Base-by-base conservation (phyloP, 257 asterid genomes). In the Fraxinus excelsior region DNA sequence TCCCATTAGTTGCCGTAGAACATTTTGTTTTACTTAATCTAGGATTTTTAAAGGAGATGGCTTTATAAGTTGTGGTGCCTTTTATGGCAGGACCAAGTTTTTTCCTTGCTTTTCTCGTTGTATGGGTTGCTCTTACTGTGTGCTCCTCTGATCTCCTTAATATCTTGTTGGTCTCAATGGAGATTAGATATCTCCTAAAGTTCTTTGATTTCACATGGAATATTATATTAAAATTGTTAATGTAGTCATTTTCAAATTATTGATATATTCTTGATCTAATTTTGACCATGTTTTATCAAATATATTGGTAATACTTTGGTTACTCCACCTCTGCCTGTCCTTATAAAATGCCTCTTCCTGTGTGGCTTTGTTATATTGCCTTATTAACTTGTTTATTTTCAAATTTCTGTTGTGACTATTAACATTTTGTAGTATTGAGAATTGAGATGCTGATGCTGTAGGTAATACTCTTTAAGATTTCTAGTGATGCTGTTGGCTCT, bases 401-500 rank as follows among this genome's bases (percentile, higher is more conserved):
- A 29, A 6, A 16, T 14, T 25, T 46, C 23, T 19, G 35, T 51
- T 51, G 21, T 73, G 37, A 23, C 35, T 62, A 40, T 37, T 74
- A 25, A 28, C 49, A 60, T 23, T 21, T 8, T 60, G 16, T 8
- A 1, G 53, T 46, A 25, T 74, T 78, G 44, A 78, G 67, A 49
- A 12, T 74, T 34, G 25, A 35, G 65, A 26, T 67, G 56, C 46
- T 74, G 1, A 32, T 73, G 72, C 76, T 80, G 58, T 80, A 96
- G 99, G 93, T 96, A 72, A 82, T 92, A 79, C 88, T 91, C 58
- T 93, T 89, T 80, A 96, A 94, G 91, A 94, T 84, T 77, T 90
- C 97, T 28, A 66, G 78, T 79, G 93, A 91, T 74, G 78, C 79
- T 70, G 87, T 75, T 75, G 85, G 77, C 68, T 83, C 89, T 71